These are phyloP conservation scores for Metarhizium robertsii DNA, from an alignment of 2,329 filamentous ascomycete species.

Conservation along the genomic window DNA sequence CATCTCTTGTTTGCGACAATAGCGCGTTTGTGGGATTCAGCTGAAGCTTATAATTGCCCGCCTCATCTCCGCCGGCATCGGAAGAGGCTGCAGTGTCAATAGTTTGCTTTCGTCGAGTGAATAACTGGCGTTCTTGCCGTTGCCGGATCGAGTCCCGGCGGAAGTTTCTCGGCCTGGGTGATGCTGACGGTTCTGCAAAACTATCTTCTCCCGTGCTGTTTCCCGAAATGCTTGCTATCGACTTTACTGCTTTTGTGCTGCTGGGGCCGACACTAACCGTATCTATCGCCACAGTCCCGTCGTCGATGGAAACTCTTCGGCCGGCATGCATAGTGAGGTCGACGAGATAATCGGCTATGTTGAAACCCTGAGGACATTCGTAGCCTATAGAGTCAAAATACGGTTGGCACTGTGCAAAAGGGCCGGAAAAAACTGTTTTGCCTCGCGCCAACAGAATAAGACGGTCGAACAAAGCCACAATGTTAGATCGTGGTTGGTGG, in stretches of 20 bases:
- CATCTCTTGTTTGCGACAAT: constrained; percentile 57
- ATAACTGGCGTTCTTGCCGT: constrained; percentile 84
- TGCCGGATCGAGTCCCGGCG: constrained; percentile 73
- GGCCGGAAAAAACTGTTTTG: constrained; percentile 85
- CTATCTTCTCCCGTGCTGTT: constrained; percentile 63
- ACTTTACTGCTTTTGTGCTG: constrained; percentile 82
- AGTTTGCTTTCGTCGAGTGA: constrained; percentile 63
- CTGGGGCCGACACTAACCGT: constrained; percentile 66
- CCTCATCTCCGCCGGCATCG: constrained; percentile 42
- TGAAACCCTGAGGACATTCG: constrained; percentile 90
- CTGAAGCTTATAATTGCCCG: constrained; percentile 42
- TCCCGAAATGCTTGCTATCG: constrained; percentile 74
- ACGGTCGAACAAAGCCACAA: constrained; percentile 92
- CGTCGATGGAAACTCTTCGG: constrained; percentile 44
- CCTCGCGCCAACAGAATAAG: constrained; percentile 86
- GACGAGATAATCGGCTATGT: constrained; percentile 95
- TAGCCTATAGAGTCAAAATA: constrained; percentile 94
- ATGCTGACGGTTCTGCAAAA: constrained; percentile 47
- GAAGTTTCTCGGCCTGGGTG: constrained; percentile 55
- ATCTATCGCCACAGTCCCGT: constrained; percentile 43
- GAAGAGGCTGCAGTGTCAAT: constrained; percentile 55
- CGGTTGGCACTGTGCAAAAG: constrained; percentile 76
- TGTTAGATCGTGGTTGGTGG: constrained; percentile 95
- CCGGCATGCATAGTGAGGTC: constrained; percentile 96
- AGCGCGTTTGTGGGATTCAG: constrained; percentile 31